A percentile compares a stretch with the other conserved stretches of the same genome.
Evolutionary conservation across 441 rosid genomes (phyloP).

Genomic region (Adansonia gregorii): DNA sequence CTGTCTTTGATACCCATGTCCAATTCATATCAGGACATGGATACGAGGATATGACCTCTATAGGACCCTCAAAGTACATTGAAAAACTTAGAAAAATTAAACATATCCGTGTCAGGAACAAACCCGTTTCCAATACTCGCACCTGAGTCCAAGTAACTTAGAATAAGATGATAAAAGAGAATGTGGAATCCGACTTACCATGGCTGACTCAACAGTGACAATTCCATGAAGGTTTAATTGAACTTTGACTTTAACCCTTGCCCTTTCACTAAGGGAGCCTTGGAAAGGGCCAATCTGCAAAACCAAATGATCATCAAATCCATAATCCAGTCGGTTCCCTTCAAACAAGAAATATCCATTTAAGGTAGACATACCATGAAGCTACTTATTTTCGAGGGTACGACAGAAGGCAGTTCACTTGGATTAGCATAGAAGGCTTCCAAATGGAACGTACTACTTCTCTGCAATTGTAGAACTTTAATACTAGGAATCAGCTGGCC

Average conservation of each 20-base stretch:
- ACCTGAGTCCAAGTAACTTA: no score
- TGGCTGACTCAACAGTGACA: constrained; percentile 59
- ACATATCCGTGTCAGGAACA: no score
- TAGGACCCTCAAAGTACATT: no score
- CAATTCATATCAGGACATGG: no score
- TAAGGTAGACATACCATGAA: constrained; percentile 46
- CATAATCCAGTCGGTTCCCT: not conserved
- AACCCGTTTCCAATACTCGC: no score
- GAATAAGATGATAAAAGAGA: constrained; percentile 17
- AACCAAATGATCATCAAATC: constrained; percentile 35
- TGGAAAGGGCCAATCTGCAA: constrained; percentile 50
- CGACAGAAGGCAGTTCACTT: constrained; percentile 32
- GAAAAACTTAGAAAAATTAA: no score
- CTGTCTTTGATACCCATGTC: no score
- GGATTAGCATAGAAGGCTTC: constrained; percentile 16
- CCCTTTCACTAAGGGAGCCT: constrained; percentile 43
- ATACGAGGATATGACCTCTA: no score
- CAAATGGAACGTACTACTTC: constrained; percentile 22
- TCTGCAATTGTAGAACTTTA: constrained; percentile 38
- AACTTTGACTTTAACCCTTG: constrained; percentile 64
- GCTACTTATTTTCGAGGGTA: constrained; percentile 46
- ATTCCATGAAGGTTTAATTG: constrained; percentile 66
- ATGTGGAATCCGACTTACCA: constrained; percentile 42
- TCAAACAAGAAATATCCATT: not conserved
- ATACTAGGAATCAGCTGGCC: constrained; percentile 64